Conservation (phyloP, 768 basidiomycete genomes). For the Leucocoprinus birnbaumii region DNA sequence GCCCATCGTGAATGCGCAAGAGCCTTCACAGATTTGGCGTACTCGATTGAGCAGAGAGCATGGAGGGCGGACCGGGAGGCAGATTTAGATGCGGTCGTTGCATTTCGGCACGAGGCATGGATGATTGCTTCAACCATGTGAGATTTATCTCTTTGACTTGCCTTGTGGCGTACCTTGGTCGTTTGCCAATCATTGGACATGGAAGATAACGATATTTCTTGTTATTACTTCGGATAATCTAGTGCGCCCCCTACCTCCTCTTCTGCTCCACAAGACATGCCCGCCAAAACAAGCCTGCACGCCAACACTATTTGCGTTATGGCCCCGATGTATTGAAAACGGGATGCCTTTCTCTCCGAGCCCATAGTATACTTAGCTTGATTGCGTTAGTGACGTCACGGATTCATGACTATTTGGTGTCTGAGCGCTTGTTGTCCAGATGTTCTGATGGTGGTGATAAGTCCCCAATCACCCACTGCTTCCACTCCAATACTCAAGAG, state of each 20-base stretch:
- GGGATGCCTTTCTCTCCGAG: neutral
- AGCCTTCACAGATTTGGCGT: conserved; percentile 65
- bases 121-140: conserved; percentile 43
- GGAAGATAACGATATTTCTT: neutral
- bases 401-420: no score
- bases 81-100: conserved; percentile 65
- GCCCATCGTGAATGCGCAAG: conserved; percentile 64
- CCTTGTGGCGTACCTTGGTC: neutral
- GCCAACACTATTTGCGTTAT: neutral
- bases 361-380: neutral
- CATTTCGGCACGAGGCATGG: conserved; percentile 71
- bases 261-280: neutral
- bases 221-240: neutral
- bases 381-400: neutral
- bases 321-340: conserved; percentile 10
- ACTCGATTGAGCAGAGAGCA: conserved; percentile 54
- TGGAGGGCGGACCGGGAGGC: conserved; percentile 72
- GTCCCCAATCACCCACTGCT: no score
- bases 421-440: no score
- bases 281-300: neutral
- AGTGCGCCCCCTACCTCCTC: neutral
- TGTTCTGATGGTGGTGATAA: no score
- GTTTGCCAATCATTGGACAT: neutral
- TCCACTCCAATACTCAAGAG: no score
- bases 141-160: conserved; percentile 8